Evolutionary conservation across 1,139 yeast species (phyloP), one percentile per base, ranked within the genome.

Genomic region (Candida frijolesensis): DNA sequence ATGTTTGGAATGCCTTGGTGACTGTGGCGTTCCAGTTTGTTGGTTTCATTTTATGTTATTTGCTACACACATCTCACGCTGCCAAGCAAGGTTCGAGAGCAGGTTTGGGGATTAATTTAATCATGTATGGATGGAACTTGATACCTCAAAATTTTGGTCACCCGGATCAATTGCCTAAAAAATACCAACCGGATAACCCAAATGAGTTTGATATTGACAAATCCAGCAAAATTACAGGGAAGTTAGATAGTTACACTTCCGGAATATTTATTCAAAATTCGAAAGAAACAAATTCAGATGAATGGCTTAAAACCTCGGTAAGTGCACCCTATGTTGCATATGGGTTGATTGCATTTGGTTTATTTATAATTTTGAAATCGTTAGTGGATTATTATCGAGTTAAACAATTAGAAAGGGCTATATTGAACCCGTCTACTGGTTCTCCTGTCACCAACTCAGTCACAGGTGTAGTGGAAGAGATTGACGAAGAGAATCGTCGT

Each of bases 51-150:
- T 76, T 94, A 50, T 92, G 99, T 22, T 94, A 92, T 66, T 73
- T 94, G 46, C 74, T 95, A 50, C 99, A 94, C 69, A 92, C 99
- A 1, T 89, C 97, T 1, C 99, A 94, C 64, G 98, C 98, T 6
- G 97, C 98, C 4, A 90, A 90, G 63, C 94, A 92, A 60, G 99
- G 99, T 7, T 87, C 98, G 1, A 77, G 97, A 53, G 89, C 94
- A 12, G 99, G 99, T 0, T 73, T 94, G 50, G 99, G 99, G 2
- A 67, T 89, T 50, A 91, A 97, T 0, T 80, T 95, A 58, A 75
- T 92, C 45, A 82, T 87, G 55, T 84, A 85, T 59, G 96, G 96
- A 1, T 85, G 82, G 65, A 78, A 81, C 48, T 77, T 90, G 71
- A 75, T 86, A 34, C 96, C 97, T 0, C 72, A 80, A 34, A 76